These are phyloP conservation scores for Tetrahymena thermophila DNA, from an alignment of 73 alveolate genomes.

Conservation along the genomic window DNA sequence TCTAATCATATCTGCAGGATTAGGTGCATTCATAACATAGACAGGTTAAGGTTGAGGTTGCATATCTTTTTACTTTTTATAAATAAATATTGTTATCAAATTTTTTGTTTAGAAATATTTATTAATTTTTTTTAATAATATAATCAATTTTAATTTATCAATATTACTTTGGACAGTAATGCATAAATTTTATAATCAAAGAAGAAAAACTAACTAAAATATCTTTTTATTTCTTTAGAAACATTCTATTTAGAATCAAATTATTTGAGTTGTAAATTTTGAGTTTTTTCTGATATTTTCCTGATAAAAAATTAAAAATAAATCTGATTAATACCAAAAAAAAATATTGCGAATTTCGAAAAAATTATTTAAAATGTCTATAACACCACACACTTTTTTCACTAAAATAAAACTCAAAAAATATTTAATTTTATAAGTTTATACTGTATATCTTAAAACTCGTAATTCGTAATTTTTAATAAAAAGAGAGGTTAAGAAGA, in stretches of 20 bases:
- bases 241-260: neutral
- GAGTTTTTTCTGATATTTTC: neutral
- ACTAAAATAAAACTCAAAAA: no score
- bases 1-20: neutral
- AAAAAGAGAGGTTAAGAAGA: no score
- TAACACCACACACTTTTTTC: neutral
- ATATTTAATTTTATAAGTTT: no score
- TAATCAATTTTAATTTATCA: neutral
- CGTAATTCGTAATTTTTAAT: no score
- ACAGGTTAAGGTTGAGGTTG: neutral
- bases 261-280: neutral
- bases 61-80: neutral
- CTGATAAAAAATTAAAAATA: neutral
- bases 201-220: neutral
- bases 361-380: neutral
- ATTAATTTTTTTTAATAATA: neutral
- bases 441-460: no score
- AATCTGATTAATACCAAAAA: neutral
- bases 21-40: neutral
- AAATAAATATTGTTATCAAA: neutral
- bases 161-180: neutral
- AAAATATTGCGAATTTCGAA: neutral
- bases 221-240: neutral
- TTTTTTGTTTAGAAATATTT: neutral
- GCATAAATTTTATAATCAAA: no score